These are phyloP conservation scores for Pythium grandisporangium DNA, from an alignment of 352 stramenopile species.

Conservation along the genomic window DNA sequence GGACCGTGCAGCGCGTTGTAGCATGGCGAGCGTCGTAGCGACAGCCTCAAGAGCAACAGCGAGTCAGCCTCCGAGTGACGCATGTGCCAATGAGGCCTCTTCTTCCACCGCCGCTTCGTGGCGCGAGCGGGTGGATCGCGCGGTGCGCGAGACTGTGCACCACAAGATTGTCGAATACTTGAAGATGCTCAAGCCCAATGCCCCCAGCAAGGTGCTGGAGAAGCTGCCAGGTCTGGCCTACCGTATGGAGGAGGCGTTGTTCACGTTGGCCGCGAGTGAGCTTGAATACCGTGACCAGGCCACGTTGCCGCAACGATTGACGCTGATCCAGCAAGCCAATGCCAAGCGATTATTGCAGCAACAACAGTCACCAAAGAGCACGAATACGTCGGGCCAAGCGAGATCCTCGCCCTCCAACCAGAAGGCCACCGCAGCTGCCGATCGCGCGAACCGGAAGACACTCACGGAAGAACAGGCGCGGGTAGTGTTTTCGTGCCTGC, in stretches of 20 bases:
- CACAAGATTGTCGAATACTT: constrained; percentile 87
- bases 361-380: constrained; percentile 15
- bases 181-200: constrained; percentile 91
- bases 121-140: constrained; percentile 15
- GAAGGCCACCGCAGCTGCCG: background rate
- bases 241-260: constrained; percentile 93
- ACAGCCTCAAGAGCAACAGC: background rate
- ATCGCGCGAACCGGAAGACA: constrained; percentile 11
- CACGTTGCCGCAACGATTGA: constrained; percentile 91
- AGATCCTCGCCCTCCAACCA: too few species aligned
- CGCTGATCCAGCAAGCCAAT: constrained; percentile 70
- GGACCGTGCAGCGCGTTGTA: too few species aligned
- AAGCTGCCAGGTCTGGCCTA: constrained; percentile 94
- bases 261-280: constrained; percentile 64
- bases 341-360: constrained; percentile 55
- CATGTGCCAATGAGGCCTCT: too few species aligned
- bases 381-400: too few species aligned
- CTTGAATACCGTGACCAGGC: constrained; percentile 88
- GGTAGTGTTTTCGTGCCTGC: constrained; percentile 57
- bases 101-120: constrained; percentile 16
- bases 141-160: constrained; percentile 35
- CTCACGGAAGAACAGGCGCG: constrained; percentile 50
- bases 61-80: background rate
- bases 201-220: constrained; percentile 91
- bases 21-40: constrained; percentile 1